Base-by-base conservation (phyloP, 2,329 filamentous ascomycete genomes). In the Ophiosphaerella korrae region DNA sequence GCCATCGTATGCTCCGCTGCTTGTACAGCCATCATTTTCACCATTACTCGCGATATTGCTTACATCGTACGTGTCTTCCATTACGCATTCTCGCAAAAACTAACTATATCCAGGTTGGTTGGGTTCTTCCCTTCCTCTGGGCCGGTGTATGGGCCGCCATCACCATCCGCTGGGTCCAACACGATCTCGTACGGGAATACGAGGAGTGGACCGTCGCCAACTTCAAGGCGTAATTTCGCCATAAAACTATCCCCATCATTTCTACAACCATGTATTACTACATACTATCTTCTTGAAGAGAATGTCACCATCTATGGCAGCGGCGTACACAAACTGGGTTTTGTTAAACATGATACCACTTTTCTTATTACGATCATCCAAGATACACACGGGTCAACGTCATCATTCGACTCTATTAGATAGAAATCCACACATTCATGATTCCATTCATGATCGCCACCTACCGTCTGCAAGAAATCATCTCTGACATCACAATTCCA, bases 121-220 rank as follows among this genome's bases (percentile, higher is more conserved):
- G 79, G 79, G 68, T 74, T 5, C 62, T 77, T 4, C 79, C 79
- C 11, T 81, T 81, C 66, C 59, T 78, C 9, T 81, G 78, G 78
- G 79, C 76, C 1, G 78, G 71, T 18, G 46, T 80, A 7, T 80
- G 77, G 78, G 70, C 77, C 1, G 57, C 69, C 41, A 62, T 73
- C n/a, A 81, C 78, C 2, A 75, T 75, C 39, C 67, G 64, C 24
- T 81, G 77, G 67, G 78, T 80, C 14, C 69, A 77, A 58, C 66
- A 54, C 23, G 64, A 69, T 24, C 61, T 75, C 37, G 59, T 58
- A 13, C 54, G 66, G 40, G 72, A 75, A 47, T 72, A 74, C 51
- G 58, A 63, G 7, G 60, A 67, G 11, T 75, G 72, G 72, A 68
- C 67, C 2, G 60, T 64, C 2, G 71, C 68, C 14, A 70, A 67